Conservation (phyloP, 2,329 filamentous ascomycete species). For the Botrytis fragariae region DNA sequence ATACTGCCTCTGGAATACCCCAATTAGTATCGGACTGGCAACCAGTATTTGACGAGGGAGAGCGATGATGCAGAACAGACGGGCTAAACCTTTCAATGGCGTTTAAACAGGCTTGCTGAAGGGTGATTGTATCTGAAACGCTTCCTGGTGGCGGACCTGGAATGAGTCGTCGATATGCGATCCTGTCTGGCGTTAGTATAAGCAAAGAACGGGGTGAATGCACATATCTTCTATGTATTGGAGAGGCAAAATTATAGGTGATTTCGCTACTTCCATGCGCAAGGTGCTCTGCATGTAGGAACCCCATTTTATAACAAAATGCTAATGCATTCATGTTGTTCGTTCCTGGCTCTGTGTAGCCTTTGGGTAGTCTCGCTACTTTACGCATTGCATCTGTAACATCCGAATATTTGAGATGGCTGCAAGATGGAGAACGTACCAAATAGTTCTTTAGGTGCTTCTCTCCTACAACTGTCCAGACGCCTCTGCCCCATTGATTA, state of each 20-base stretch:
- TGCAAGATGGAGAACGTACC: not conserved
- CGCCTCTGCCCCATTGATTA: not conserved
- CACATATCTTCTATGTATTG: not conserved
- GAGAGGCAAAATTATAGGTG: constrained; percentile 9
- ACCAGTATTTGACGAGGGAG: not conserved
- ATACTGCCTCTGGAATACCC: not conserved
- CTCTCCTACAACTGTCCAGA: not conserved
- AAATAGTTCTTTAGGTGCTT: not conserved
- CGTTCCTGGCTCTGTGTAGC: not conserved
- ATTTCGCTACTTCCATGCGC: not conserved
- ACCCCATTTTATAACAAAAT: constrained; percentile 1
- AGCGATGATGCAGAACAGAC: not conserved
- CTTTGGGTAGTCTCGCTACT: not conserved
- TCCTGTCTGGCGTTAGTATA: not conserved
- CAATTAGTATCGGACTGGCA: not conserved
- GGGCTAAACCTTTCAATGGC: constrained; percentile 5
- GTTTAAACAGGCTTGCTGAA: not conserved
- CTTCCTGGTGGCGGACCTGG: not conserved
- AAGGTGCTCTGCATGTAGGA: not conserved
- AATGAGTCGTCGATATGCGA: constrained; percentile 1
- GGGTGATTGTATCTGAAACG: not conserved
- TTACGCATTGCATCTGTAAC: not conserved
- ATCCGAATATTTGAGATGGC: not conserved
- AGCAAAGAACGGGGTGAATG: not conserved
- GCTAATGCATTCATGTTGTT: not conserved